phyloP scores from a whole-genome alignment of 495 filamentous ascomycete species.

The Aspergillus wentii region DNA sequence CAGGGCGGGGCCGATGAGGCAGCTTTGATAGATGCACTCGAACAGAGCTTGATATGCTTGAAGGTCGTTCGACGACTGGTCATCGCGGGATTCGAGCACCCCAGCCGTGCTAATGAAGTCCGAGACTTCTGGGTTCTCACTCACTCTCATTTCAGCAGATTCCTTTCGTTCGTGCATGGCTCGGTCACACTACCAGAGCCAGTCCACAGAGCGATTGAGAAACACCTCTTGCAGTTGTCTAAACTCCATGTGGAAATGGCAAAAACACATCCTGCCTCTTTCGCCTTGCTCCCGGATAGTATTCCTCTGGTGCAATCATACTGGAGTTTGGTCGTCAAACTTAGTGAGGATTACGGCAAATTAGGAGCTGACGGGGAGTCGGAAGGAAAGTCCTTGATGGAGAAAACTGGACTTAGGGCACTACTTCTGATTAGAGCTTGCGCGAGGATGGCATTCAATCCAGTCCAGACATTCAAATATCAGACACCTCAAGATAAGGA shows the following conservation, averaged over 20 bases:
- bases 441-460: slow-evolving; percentile 74
- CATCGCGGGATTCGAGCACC: slow-evolving; percentile 76
- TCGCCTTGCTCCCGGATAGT: slow-evolving; percentile 73
- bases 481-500: slow-evolving; percentile 63
- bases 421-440: slow-evolving; percentile 80
- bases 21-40: slow-evolving; percentile 55
- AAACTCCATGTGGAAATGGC: slow-evolving; percentile 90
- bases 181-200: slow-evolving; percentile 20
- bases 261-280: slow-evolving; percentile 66
- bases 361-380: slow-evolving; percentile 46
- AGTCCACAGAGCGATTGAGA: slow-evolving; percentile 56
- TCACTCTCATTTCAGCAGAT: slow-evolving; percentile 64
- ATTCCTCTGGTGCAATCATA: slow-evolving; percentile 70
- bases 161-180: slow-evolving; percentile 43
- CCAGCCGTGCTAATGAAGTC: slow-evolving; percentile 70
- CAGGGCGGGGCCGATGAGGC: slow-evolving; percentile 52
- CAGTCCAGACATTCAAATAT: slow-evolving; percentile 76
- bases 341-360: slow-evolving; percentile 64
- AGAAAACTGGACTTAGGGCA: slow-evolving; percentile 74
- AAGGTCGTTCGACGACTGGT: slow-evolving; percentile 78
- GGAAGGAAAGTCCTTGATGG: slow-evolving; percentile 55
- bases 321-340: slow-evolving; percentile 71
- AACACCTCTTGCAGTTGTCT: slow-evolving; percentile 81
- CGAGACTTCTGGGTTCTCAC: slow-evolving; percentile 71
- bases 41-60: slow-evolving; percentile 70